phyloP scores from a whole-genome alignment of 202 grass and related monocot species.

The Carex sylvatica region DNA sequence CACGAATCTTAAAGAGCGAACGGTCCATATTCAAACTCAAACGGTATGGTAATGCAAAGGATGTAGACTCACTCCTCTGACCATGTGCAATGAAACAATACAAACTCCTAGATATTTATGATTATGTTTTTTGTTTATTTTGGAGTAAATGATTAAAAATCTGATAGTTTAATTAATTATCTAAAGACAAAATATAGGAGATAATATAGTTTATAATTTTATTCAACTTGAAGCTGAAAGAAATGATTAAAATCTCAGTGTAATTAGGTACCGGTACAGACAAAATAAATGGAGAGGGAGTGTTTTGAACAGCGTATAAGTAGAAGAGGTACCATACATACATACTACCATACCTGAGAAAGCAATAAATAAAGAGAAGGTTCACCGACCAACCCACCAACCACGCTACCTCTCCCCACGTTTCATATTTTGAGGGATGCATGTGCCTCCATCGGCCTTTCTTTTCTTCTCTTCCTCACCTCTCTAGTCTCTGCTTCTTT shows the following conservation, averaged over 20 bases:
- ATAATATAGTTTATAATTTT: background rate
- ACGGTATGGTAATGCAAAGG: too few species aligned
- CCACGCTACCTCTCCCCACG: constrained; percentile 16
- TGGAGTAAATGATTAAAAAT: too few species aligned
- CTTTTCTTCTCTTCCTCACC: background rate
- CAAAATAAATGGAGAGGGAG: too few species aligned
- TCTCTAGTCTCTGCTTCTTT: background rate
- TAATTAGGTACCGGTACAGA: background rate
- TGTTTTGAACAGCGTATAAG: background rate
- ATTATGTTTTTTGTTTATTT: too few species aligned
- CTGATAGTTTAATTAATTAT: too few species aligned
- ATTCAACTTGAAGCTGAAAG: background rate
- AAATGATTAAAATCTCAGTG: background rate
- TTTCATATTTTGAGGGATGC: constrained; percentile 17
- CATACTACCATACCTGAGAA: background rate
- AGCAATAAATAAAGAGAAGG: constrained; percentile 2
- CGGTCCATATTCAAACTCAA: too few species aligned
- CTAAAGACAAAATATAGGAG: too few species aligned
- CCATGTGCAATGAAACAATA: background rate
- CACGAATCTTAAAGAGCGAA: too few species aligned
- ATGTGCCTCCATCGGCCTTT: constrained; percentile 14
- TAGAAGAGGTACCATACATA: background rate
- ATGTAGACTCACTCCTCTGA: too few species aligned
- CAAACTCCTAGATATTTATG: background rate
- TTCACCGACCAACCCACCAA: constrained; percentile 28